Evolutionary conservation across 768 basidiomycete genomes (phyloP).

Genomic region (Fibroporia radiculosa): DNA sequence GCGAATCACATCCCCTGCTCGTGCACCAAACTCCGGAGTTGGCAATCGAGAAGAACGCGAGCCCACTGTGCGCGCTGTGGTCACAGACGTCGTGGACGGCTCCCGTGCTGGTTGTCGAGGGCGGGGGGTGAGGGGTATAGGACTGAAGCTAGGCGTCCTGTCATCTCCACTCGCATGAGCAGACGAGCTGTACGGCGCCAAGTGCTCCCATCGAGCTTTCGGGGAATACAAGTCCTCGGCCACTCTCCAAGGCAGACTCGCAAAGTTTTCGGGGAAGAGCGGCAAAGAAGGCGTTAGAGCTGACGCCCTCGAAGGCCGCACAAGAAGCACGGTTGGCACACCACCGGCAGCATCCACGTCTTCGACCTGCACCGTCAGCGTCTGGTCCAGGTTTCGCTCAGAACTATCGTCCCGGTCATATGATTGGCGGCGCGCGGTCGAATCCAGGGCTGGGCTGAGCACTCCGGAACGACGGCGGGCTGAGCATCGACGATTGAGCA

Average conservation of each 20-base stretch:
- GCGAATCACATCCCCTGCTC: slow-evolving; percentile 1
- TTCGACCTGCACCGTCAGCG: slow-evolving; percentile 17
- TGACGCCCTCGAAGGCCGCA: slow-evolving; percentile 8
- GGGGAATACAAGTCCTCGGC: background rate
- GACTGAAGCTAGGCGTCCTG: slow-evolving; percentile 4
- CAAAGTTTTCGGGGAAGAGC: background rate
- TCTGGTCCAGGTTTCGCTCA: background rate
- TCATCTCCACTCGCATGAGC: too few relatives aligned
- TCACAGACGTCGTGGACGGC: slow-evolving; percentile 1
- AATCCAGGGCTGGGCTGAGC: slow-evolving; percentile 10
- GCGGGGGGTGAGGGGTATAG: slow-evolving; percentile 15
- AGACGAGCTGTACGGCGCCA: background rate
- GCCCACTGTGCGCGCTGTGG: background rate
- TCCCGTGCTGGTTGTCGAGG: slow-evolving; percentile 6
- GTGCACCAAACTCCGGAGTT: slow-evolving; percentile 13
- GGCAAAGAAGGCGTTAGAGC: slow-evolving; percentile 10
- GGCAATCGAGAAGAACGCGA: slow-evolving; percentile 13
- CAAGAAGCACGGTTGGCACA: slow-evolving; percentile 14
- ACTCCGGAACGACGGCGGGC: slow-evolving; percentile 19
- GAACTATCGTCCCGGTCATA: background rate
- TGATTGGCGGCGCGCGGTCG: background rate
- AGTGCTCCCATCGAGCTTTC: background rate
- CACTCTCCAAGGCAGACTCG: background rate
- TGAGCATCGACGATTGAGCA: slow-evolving; percentile 5
- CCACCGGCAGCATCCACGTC: slow-evolving; percentile 10